Evolutionary conservation across 139 green algal species (phyloP), one percentile per base, ranked within the genome.

Genomic region (Asterochloris erici): DNA sequence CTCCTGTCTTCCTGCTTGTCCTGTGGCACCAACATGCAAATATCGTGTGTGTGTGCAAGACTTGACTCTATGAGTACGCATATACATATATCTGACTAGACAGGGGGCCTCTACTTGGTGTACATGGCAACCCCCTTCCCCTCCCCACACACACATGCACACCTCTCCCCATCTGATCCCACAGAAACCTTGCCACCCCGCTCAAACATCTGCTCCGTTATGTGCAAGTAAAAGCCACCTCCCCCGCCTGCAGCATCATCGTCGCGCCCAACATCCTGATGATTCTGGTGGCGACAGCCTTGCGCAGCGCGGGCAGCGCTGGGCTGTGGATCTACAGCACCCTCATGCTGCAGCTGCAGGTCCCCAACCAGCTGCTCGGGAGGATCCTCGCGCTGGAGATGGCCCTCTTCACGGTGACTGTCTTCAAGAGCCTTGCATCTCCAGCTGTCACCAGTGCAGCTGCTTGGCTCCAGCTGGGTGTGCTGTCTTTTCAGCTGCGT

Each of bases 281-380:
- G 61, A 62, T 91, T 23, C 75, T 89, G 61, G 11, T 81, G 0
- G 84, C 78, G 66, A 86, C 85, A 11, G 64, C 85, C 0, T 29
- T 88, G 27, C 79, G 88, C 14, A 83, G 79, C 23, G 27, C 60
- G 23, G 82, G 82, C 66, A 82, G 74, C 61, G 68, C 74, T n/a
- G 64, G 73, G 64, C 28, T 92, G 38, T 91, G 85, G 87, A 76
- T 91, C 11, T 90, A 90, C 64, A 85, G 71, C 61, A 88, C 87
- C 9, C 76, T 92, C 60, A 73, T 91, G 24, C 77, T 92, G 63
- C 89, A 92, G 76, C 73, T 89, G 64, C 38, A 82, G 0, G 28
- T 87, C 17, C 84, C 79, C 70, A 81, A 85, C 2, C 47, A 81
- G 61, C 60, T 84, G 62, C 79, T 83, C 21, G 80, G 87, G 4